phyloP scores from a whole-genome alignment of 2,329 filamentous ascomycete genomes.

The Fonsecaea pedrosoi region DNA sequence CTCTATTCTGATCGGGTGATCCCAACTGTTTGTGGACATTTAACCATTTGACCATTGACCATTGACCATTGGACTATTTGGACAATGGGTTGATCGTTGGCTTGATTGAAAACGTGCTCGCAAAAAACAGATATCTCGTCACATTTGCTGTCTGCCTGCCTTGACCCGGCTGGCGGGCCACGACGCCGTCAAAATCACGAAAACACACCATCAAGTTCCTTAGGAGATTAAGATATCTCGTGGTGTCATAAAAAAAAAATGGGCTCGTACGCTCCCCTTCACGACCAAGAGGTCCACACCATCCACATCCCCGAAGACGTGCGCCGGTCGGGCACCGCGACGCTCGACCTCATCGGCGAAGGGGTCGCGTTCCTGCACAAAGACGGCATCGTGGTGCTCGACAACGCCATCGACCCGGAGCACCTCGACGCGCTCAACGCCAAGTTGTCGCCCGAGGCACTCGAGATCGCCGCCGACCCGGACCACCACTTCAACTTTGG shows the following conservation, averaged over 20 bases:
- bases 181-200: neutral
- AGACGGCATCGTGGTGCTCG: slow-evolving; percentile 49
- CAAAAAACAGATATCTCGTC: neutral
- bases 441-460: slow-evolving; percentile 43
- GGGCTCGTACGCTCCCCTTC: slow-evolving; percentile 31
- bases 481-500: slow-evolving; percentile 44
- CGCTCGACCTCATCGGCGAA: slow-evolving; percentile 38
- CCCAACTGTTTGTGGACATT: neutral
- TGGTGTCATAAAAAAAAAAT: slow-evolving; percentile 14
- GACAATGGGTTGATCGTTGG: neutral
- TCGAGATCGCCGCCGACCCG: slow-evolving; percentile 43
- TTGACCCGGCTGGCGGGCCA: neutral
- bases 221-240: no score
- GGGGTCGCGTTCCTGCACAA: slow-evolving; percentile 42
- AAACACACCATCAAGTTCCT: no score
- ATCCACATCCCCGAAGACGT: slow-evolving; percentile 35
- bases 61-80: neutral
- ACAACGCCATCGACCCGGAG: slow-evolving; percentile 46
- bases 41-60: no score
- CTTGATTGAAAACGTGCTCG: neutral
- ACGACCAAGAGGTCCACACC: slow-evolving; percentile 38
- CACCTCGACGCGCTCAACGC: slow-evolving; percentile 47
- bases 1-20: neutral
- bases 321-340: slow-evolving; percentile 26
- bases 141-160: neutral